phyloP scores from a whole-genome alignment of 768 basidiomycete species.

The Kondoa malvinella region DNA sequence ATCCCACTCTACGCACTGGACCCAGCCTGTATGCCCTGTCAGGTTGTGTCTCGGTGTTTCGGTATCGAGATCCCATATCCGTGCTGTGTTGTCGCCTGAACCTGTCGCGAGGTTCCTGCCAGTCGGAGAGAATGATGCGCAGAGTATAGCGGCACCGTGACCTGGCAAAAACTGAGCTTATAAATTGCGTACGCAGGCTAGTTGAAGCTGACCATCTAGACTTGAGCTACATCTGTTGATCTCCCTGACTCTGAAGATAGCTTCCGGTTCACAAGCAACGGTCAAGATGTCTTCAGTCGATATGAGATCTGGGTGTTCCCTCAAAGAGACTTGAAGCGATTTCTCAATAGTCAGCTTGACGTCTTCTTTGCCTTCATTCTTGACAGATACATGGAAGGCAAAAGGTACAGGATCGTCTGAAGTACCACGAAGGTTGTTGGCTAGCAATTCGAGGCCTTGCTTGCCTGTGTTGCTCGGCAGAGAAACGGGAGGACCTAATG shows the following conservation, averaged over 20 bases:
- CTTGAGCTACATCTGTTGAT: constrained; percentile 67
- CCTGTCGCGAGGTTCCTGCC: constrained; percentile 83
- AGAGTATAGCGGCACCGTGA: constrained; percentile 80
- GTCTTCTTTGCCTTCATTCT: constrained; percentile 31
- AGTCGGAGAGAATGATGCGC: constrained; percentile 88
- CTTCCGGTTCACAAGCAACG: constrained; percentile 82
- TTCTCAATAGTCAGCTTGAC: not conserved
- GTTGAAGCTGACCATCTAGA: constrained; percentile 20
- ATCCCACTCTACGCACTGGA: constrained; percentile 94
- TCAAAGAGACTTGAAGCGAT: constrained; percentile 36
- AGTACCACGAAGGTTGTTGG: constrained; percentile 50
- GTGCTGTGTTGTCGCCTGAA: constrained; percentile 78
- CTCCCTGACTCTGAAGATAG: constrained; percentile 81
- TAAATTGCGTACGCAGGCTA: not conserved
- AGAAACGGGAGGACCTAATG: constrained; percentile 72
- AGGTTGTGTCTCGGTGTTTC: constrained; percentile 80
- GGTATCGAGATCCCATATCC: constrained; percentile 84
- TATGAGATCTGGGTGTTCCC: constrained; percentile 51
- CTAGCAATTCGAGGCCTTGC: constrained; percentile 67
- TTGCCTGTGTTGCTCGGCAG: constrained; percentile 71
- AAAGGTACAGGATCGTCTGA: constrained; percentile 78
- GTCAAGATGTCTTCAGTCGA: constrained; percentile 65
- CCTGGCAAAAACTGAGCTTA: constrained; percentile 37
- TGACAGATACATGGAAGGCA: constrained; percentile 66
- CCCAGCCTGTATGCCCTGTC: constrained; percentile 83